phyloP scores from a whole-genome alignment of 257 asterid genomes.

The Perilla frutescens region DNA sequence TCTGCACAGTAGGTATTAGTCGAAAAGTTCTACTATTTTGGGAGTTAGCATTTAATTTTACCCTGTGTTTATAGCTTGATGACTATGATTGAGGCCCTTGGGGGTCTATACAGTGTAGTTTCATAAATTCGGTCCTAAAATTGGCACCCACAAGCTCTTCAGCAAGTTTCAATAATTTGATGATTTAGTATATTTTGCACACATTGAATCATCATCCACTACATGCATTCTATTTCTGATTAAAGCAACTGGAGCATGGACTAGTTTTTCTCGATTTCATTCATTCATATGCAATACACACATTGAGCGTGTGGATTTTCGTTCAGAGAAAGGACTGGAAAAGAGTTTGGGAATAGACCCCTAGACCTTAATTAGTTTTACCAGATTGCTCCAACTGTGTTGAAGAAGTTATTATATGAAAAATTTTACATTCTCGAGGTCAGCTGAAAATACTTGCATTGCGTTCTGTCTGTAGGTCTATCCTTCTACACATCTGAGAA shows the following conservation, averaged over 20 bases:
- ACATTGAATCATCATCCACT: neutral
- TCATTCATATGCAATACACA: neutral
- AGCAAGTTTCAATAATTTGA: neutral
- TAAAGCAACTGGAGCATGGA: neutral
- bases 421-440: neutral
- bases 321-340: neutral
- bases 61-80: neutral
- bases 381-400: neutral
- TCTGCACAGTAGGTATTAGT: conserved; percentile 4
- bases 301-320: neutral
- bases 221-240: neutral
- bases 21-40: neutral
- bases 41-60: neutral
- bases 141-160: conserved; percentile 2
- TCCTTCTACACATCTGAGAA: conserved; percentile 95
- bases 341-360: no score
- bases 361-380: neutral
- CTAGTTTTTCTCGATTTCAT: neutral
- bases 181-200: neutral
- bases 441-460: conserved; percentile 20
- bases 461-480: conserved; percentile 60
- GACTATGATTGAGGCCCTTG: conserved; percentile 8
- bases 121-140: neutral
- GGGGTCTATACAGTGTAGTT: neutral
- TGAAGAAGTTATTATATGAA: neutral